Evolutionary conservation across 2,329 filamentous ascomycete species (phyloP).

Genomic region (Fusarium circinatum): DNA sequence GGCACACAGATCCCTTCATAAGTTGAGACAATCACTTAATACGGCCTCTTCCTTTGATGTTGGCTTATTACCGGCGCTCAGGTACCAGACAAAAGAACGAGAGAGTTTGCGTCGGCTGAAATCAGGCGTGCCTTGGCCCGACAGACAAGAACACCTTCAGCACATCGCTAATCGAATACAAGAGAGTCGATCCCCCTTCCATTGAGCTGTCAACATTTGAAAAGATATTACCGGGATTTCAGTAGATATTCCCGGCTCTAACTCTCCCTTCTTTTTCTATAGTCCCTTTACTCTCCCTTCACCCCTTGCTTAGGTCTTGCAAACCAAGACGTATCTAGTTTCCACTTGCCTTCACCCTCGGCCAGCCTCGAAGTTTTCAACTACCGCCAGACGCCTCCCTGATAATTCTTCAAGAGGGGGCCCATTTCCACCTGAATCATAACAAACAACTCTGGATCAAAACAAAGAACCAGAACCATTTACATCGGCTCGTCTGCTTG

Average conservation of each 20-base stretch:
- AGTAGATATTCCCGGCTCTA: slow-evolving; percentile 26
- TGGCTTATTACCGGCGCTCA: slow-evolving; percentile 44
- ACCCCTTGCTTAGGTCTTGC: slow-evolving; percentile 21
- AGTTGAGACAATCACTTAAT: slow-evolving; percentile 48
- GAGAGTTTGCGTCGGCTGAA: slow-evolving; percentile 42
- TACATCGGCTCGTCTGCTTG: slow-evolving; percentile 17
- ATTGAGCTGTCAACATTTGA: slow-evolving; percentile 36
- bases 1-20: slow-evolving; percentile 49
- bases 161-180: slow-evolving; percentile 44
- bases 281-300: slow-evolving; percentile 40
- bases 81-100: slow-evolving; percentile 46
- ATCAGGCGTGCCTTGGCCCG: slow-evolving; percentile 35
- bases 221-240: slow-evolving; percentile 29
- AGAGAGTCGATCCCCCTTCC: slow-evolving; percentile 45
- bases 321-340: slow-evolving; percentile 23
- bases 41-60: slow-evolving; percentile 40
- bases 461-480: slow-evolving; percentile 28
- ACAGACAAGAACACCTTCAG: slow-evolving; percentile 37
- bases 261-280: slow-evolving; percentile 42
- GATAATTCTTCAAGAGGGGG: slow-evolving; percentile 38
- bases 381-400: slow-evolving; percentile 24
- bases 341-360: slow-evolving; percentile 22
- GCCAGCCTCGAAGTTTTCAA: slow-evolving; percentile 15
- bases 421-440: slow-evolving; percentile 38
- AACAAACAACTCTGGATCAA: slow-evolving; percentile 46